phyloP scores from a whole-genome alignment of 1,284 basidiomycete species.

The Ceratobasidium sp. region DNA sequence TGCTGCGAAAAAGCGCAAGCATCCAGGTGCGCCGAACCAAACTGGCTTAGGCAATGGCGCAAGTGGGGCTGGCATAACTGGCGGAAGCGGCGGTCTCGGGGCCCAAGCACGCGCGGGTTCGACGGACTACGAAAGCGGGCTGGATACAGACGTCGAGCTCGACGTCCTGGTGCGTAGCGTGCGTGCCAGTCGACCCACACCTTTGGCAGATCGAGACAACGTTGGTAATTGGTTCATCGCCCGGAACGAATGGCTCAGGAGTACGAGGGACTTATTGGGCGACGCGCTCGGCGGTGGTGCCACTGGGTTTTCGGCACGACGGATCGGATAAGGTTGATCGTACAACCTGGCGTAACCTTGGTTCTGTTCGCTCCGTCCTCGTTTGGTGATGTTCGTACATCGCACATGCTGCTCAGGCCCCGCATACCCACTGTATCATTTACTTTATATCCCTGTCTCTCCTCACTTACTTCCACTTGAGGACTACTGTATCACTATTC shows the following conservation, averaged over 20 bases:
- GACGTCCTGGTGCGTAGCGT: conserved; percentile 64
- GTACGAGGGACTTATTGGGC: conserved; percentile 31
- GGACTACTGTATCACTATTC: conserved; percentile 20
- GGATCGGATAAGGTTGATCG: conserved; percentile 19
- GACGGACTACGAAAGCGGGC: conserved; percentile 76
- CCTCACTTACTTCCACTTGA: background rate
- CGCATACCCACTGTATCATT: conserved; percentile 1
- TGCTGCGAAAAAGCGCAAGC: conserved; percentile 59
- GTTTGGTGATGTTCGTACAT: no score
- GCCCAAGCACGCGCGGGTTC: conserved; percentile 51
- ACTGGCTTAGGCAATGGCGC: conserved; percentile 47
- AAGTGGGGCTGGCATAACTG: conserved; percentile 56
- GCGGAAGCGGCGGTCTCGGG: conserved; percentile 51
- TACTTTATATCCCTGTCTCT: background rate
- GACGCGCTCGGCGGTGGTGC: conserved; percentile 31
- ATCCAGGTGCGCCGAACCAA: conserved; percentile 44
- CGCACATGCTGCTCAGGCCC: no score
- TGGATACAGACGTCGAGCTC: conserved; percentile 79
- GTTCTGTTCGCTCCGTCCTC: no score
- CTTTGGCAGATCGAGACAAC: conserved; percentile 59
- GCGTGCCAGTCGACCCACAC: conserved; percentile 60
- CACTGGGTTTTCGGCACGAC: conserved; percentile 33
- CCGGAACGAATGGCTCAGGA: conserved; percentile 40
- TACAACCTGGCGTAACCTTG: no score
- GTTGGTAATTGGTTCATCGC: conserved; percentile 43